Percentiles rank a stretch among this genome's conserved stretches.
These are phyloP conservation scores for Cephalotrichum gorgonifer DNA, from an alignment of 2,329 filamentous ascomycete species.

Conservation along the genomic window DNA sequence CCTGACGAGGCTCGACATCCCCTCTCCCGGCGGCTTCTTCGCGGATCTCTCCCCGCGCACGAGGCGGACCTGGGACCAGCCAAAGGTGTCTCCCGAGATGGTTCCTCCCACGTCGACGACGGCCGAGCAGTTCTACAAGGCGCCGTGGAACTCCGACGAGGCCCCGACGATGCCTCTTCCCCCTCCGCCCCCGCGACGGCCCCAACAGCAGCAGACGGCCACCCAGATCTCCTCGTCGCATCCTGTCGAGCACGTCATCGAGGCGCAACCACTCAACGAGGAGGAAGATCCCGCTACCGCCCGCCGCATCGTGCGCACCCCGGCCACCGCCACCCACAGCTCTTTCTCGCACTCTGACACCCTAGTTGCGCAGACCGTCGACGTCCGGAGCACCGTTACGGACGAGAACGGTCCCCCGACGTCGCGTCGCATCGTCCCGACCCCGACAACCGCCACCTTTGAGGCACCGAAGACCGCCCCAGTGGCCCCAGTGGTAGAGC, in stretches of 20 bases:
- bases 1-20: slow-evolving; percentile 75
- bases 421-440: slow-evolving; percentile 13
- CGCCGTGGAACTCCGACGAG: slow-evolving; percentile 55
- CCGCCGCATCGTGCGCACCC: slow-evolving; percentile 13
- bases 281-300: slow-evolving; percentile 2
- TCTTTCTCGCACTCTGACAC: background rate
- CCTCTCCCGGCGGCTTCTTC: slow-evolving; percentile 88
- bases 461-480: slow-evolving; percentile 13
- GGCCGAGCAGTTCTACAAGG: slow-evolving; percentile 85
- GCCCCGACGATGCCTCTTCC: slow-evolving; percentile 22
- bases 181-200: slow-evolving; percentile 10
- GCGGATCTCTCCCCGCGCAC: slow-evolving; percentile 67
- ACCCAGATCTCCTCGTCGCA: slow-evolving; percentile 2
- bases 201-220: slow-evolving; percentile 1
- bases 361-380: slow-evolving; percentile 58
- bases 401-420: slow-evolving; percentile 53
- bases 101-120: slow-evolving; percentile 72
- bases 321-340: background rate
- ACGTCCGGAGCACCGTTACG: slow-evolving; percentile 38
- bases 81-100: slow-evolving; percentile 38
- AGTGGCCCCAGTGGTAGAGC: slow-evolving; percentile 22
- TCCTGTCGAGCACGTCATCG: slow-evolving; percentile 9
- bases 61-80: slow-evolving; percentile 72
- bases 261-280: slow-evolving; percentile 11
- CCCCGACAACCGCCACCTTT: slow-evolving; percentile 17